Evolutionary conservation across 2,329 filamentous ascomycete species (phyloP).

Genomic region (Endocalyx cinctus): DNA sequence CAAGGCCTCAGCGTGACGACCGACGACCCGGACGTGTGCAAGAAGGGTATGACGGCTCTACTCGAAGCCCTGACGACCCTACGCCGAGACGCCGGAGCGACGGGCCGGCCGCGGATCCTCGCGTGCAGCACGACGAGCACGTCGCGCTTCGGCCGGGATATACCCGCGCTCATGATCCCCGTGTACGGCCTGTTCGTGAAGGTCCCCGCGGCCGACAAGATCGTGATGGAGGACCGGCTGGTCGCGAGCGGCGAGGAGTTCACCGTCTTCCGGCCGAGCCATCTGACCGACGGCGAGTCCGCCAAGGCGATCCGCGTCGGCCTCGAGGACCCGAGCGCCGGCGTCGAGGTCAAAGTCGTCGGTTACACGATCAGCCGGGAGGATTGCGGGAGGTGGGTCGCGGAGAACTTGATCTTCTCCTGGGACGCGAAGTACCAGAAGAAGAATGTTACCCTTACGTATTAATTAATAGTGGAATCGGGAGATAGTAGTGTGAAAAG

Average conservation of each 20-base stretch:
- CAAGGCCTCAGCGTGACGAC: constrained; percentile 26
- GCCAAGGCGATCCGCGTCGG: constrained; percentile 31
- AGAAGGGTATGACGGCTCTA: constrained; percentile 37
- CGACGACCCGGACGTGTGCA: constrained; percentile 45
- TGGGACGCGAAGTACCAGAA: no score
- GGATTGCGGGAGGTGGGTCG: neutral
- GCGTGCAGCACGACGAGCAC: constrained; percentile 41
- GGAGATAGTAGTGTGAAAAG: no score
- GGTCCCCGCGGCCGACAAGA: constrained; percentile 44
- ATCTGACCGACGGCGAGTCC: constrained; percentile 29
- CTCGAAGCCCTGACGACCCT: constrained; percentile 32
- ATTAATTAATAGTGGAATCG: no score
- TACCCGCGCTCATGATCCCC: constrained; percentile 38
- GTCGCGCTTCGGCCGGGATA: constrained; percentile 32
- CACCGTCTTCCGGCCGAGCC: constrained; percentile 32
- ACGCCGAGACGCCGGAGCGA: constrained; percentile 18
- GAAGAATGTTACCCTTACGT: no score
- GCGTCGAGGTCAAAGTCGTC: constrained; percentile 1
- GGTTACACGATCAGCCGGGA: constrained; percentile 10
- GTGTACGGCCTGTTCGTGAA: constrained; percentile 38
- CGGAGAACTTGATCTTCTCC: neutral
- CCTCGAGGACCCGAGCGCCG: constrained; percentile 33
- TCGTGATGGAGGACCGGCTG: constrained; percentile 38
- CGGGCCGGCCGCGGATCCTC: constrained; percentile 31
- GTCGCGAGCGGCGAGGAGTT: constrained; percentile 27